phyloP scores from a whole-genome alignment of 306 rosid genomes.

The Lotus japonicus region DNA sequence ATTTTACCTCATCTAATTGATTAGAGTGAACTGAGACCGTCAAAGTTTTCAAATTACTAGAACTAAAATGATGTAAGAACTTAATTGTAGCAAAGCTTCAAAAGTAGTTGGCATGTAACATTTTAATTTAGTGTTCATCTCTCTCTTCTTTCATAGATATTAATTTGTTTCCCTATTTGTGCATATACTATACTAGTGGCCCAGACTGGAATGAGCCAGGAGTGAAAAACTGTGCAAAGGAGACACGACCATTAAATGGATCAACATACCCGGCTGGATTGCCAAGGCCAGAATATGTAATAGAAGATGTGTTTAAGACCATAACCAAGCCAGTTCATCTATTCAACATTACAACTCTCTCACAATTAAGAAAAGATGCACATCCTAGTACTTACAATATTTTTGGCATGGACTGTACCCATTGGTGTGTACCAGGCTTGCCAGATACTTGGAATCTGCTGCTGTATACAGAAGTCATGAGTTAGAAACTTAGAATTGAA shows the following conservation, averaged over 20 bases:
- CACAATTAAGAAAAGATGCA: slow-evolving; percentile 72
- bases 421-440: slow-evolving; percentile 76
- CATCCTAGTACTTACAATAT: slow-evolving; percentile 53
- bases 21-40: too few species aligned
- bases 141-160: not conserved
- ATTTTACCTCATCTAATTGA: too few species aligned
- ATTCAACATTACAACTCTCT: slow-evolving; percentile 56
- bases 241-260: slow-evolving; percentile 51
- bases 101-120: not conserved
- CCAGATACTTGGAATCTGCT: slow-evolving; percentile 69
- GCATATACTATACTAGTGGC: slow-evolving; percentile 35
- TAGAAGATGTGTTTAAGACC: slow-evolving; percentile 32
- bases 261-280: slow-evolving; percentile 37
- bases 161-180: not conserved
- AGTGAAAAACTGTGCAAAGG: slow-evolving; percentile 46
- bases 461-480: slow-evolving; percentile 22
- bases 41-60: too few species aligned
- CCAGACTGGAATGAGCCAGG: slow-evolving; percentile 38
- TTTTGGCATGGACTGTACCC: slow-evolving; percentile 66
- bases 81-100: not conserved
- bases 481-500: not conserved
- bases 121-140: not conserved
- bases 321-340: slow-evolving; percentile 39
- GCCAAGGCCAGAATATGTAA: slow-evolving; percentile 32
- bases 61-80: too few species aligned